A percentile compares a stretch with the other conserved stretches of the same genome.
Conservation (phyloP, 306 rosid species). For the Cucurbita pepo region DNA sequence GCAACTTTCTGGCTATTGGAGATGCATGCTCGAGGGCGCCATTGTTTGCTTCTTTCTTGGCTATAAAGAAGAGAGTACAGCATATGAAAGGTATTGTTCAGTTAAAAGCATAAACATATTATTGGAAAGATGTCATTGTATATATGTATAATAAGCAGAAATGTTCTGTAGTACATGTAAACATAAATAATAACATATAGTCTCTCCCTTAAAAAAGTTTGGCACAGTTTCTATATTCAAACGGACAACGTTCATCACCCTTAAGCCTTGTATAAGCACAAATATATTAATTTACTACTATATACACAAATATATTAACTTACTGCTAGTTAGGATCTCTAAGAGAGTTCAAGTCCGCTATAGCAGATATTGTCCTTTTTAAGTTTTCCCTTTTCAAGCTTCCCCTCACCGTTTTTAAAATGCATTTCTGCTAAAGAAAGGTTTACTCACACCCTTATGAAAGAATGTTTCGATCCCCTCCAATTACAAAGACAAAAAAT, state of each 20-base stretch:
- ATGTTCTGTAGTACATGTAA: neutral
- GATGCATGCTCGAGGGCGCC: neutral
- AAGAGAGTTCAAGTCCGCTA: too few species aligned
- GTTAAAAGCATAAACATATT: neutral
- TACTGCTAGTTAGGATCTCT: too few species aligned
- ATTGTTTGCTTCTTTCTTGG: neutral
- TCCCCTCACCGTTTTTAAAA: too few species aligned
- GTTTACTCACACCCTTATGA: too few species aligned
- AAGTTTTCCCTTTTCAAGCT: too few species aligned
- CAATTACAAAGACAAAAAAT: too few species aligned
- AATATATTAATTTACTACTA: too few species aligned
- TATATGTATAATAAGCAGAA: neutral
- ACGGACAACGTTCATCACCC: neutral
- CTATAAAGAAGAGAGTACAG: neutral
- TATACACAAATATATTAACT: too few species aligned
- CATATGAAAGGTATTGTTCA: neutral
- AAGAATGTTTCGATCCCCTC: too few species aligned
- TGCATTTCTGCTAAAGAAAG: too few species aligned
- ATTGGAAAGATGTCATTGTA: neutral
- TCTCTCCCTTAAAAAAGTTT: neutral
- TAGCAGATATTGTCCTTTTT: too few species aligned
- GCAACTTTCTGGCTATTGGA: neutral
- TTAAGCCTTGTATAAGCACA: too few species aligned
- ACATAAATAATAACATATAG: neutral
- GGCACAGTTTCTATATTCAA: neutral